Evolutionary conservation across 345 rosid species (phyloP).

Genomic region (Isatis tinctoria): DNA sequence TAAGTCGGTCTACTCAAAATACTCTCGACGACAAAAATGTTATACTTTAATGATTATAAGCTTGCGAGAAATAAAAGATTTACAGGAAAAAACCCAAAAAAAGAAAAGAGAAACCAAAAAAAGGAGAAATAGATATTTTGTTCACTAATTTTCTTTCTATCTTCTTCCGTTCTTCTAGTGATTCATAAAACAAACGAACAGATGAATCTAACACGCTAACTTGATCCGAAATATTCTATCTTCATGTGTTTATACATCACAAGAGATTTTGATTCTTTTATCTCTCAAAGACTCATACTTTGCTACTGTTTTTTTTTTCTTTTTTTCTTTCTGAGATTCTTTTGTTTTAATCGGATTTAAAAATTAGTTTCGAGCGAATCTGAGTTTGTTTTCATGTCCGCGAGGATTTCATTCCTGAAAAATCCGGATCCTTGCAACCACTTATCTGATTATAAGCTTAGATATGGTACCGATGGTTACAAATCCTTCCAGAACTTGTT

Average conservation of each 20-base stretch:
- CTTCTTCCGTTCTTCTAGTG: conserved; percentile 22
- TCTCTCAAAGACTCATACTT: neutral
- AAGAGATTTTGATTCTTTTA: conserved; percentile 13
- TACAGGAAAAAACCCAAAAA: conserved; percentile 6
- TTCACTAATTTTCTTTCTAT: neutral
- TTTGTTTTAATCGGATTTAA: neutral
- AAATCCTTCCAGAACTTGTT: conserved; percentile 45
- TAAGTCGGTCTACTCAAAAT: conserved; percentile 29
- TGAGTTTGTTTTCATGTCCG: conserved; percentile 39
- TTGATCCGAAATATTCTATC: conserved; percentile 14
- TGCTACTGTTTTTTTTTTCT: neutral
- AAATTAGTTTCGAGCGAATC: neutral
- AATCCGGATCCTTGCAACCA: conserved; percentile 68
- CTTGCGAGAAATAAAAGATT: conserved; percentile 6
- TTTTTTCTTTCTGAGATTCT: neutral
- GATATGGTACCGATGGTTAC: conserved; percentile 52
- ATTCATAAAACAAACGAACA: conserved; percentile 13
- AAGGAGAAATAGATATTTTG: conserved; percentile 11
- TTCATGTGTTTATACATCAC: neutral
- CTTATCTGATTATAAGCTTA: conserved; percentile 73
- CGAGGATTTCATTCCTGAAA: conserved; percentile 39
- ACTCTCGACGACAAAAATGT: conserved; percentile 23
- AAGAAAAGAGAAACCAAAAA: neutral
- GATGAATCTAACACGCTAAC: conserved; percentile 20
- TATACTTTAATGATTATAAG: conserved; percentile 27